Conservation (phyloP, 2,329 filamentous ascomycete genomes). For the Diaporthe destruens region DNA sequence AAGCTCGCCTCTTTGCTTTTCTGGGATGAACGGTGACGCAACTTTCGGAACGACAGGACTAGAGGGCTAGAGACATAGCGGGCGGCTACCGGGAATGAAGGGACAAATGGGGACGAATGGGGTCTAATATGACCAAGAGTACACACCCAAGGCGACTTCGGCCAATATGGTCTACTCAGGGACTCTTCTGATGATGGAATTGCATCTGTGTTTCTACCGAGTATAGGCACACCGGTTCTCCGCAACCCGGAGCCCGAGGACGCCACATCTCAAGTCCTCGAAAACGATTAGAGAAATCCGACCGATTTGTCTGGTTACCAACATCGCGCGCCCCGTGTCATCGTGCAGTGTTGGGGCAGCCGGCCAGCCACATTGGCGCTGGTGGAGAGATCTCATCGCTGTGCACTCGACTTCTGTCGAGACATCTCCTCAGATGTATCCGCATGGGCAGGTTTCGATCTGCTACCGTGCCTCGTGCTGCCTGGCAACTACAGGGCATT, state of each 20-base stretch:
- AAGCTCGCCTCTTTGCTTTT: slow-evolving; percentile 37
- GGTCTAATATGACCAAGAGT: slow-evolving; percentile 29
- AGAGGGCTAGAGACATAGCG: slow-evolving; percentile 36
- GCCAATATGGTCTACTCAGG: slow-evolving; percentile 33
- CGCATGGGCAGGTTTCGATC: not conserved
- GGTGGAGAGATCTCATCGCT: too few relatives aligned
- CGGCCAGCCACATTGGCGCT: not conserved
- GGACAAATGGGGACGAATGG: slow-evolving; percentile 35
- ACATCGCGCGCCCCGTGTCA: not conserved
- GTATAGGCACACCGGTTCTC: slow-evolving; percentile 40
- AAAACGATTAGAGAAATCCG: slow-evolving; percentile 42
- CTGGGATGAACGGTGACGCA: slow-evolving; percentile 40
- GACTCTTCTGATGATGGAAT: slow-evolving; percentile 37
- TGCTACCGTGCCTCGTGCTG: not conserved
- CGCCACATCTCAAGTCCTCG: slow-evolving; percentile 38
- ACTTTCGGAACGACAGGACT: slow-evolving; percentile 38
- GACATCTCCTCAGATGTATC: not conserved
- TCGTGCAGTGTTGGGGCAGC: too few relatives aligned
- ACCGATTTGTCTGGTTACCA: slow-evolving; percentile 40
- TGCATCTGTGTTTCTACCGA: slow-evolving; percentile 41
- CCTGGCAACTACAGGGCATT: too few relatives aligned
- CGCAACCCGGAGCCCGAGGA: slow-evolving; percentile 39
- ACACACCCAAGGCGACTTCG: slow-evolving; percentile 33
- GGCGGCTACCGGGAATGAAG: slow-evolving; percentile 37
- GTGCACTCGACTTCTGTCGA: not conserved